Evolutionary conservation across 805 yeast genomes (phyloP).

Genomic region (Torulaspora quercuum): DNA sequence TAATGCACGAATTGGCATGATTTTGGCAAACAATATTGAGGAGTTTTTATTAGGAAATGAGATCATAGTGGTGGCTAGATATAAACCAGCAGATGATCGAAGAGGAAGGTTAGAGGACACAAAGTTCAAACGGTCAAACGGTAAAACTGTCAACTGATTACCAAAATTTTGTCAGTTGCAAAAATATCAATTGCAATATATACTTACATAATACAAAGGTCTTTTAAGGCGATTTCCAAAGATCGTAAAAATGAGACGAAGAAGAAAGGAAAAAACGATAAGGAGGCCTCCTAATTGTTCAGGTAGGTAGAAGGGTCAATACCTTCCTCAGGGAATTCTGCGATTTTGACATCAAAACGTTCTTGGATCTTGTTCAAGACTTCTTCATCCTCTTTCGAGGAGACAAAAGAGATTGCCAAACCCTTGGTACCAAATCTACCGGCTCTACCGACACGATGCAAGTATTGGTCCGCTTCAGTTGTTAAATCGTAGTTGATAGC

Average conservation of each 20-base stretch:
- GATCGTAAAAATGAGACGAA: not conserved
- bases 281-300: slow-evolving; percentile 64
- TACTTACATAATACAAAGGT: slow-evolving; percentile 18
- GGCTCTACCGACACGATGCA: slow-evolving; percentile 99
- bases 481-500: slow-evolving; percentile 98
- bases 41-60: too few relatives aligned
- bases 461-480: slow-evolving; percentile 92
- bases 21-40: too few relatives aligned
- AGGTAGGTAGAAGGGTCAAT: slow-evolving; percentile 96
- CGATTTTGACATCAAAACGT: slow-evolving; percentile 92
- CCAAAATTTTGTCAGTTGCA: not conserved
- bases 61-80: too few relatives aligned
- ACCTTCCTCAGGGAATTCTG: slow-evolving; percentile 96
- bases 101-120: too few relatives aligned
- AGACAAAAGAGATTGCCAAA: slow-evolving; percentile 86
- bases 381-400: slow-evolving; percentile 82
- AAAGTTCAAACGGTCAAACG: too few relatives aligned
- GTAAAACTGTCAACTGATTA: not conserved
- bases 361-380: slow-evolving; percentile 90
- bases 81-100: too few relatives aligned
- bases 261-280: not conserved
- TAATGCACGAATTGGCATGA: too few relatives aligned
- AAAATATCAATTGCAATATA: slow-evolving; percentile 8
- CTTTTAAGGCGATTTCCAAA: too few relatives aligned
- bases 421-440: slow-evolving; percentile 99